Percentiles rank a stretch among this genome's conserved stretches.
Conservation (phyloP, 2,329 filamentous ascomycete species). For the Aspergillus tamarii region DNA sequence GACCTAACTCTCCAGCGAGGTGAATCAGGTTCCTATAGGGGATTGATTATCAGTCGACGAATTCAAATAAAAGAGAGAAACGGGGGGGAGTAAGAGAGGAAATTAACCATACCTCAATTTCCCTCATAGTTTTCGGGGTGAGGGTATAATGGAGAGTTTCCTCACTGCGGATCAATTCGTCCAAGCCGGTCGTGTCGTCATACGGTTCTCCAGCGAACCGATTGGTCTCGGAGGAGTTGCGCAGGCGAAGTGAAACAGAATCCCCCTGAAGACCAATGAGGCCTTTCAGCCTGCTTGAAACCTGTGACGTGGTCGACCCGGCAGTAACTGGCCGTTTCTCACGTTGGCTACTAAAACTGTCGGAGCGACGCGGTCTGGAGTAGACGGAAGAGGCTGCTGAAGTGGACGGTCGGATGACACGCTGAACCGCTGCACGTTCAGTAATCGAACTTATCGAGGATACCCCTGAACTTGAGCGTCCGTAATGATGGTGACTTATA, state of each 20-base stretch:
- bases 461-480: constrained; percentile 21
- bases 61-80: too few species aligned
- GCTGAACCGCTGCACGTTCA: constrained; percentile 47
- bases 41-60: constrained; percentile 7
- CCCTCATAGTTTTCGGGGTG: constrained; percentile 77
- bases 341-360: constrained; percentile 42
- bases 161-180: constrained; percentile 79
- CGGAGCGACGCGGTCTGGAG: constrained; percentile 40
- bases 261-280: constrained; percentile 40
- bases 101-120: constrained; percentile 66
- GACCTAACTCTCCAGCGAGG: constrained; percentile 37
- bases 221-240: constrained; percentile 42
- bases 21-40: constrained; percentile 35
- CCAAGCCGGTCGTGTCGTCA: constrained; percentile 70
- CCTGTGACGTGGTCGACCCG: constrained; percentile 44
- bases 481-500: constrained; percentile 28
- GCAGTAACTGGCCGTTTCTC: constrained; percentile 45
- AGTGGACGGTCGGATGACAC: constrained; percentile 38
- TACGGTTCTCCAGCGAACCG: constrained; percentile 34
- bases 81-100: too few species aligned
- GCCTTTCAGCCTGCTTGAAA: constrained; percentile 47
- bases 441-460: constrained; percentile 29
- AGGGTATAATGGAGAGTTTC: constrained; percentile 82
- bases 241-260: constrained; percentile 32
- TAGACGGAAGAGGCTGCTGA: constrained; percentile 30